Percentiles rank a stretch among this genome's conserved stretches.
phyloP scores from a whole-genome alignment of 768 basidiomycete species.

The Tremella yokohamensis region DNA sequence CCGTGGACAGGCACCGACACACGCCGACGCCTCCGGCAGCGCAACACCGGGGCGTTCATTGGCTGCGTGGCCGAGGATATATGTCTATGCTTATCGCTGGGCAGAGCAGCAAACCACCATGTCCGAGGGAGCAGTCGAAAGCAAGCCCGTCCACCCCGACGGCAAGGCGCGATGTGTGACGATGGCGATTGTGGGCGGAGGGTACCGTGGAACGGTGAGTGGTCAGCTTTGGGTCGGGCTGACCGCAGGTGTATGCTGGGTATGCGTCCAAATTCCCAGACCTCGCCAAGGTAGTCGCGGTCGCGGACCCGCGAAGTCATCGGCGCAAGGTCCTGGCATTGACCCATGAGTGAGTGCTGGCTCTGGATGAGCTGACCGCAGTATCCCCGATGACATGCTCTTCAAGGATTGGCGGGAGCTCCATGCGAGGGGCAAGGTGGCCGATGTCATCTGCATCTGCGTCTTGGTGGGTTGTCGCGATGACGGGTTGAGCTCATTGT shows the following conservation, averaged over 20 bases:
- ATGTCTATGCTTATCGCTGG: too few species aligned
- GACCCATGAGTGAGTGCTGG: constrained; percentile 50
- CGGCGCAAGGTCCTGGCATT: constrained; percentile 62
- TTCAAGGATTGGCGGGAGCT: constrained; percentile 72
- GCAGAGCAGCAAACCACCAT: too few species aligned
- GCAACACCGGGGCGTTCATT: too few species aligned
- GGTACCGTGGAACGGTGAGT: constrained; percentile 69
- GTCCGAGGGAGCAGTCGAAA: too few species aligned
- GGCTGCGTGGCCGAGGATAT: too few species aligned
- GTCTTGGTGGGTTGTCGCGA: constrained; percentile 51
- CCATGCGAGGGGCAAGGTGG: constrained; percentile 67
- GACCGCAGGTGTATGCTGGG: constrained; percentile 59
- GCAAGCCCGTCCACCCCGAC: too few species aligned
- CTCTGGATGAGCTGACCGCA: constrained; percentile 5
- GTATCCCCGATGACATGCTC: constrained; percentile 63
- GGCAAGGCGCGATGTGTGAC: constrained; percentile 50
- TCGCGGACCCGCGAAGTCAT: constrained; percentile 73
- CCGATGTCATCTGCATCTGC: constrained; percentile 76
- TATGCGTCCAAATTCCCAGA: constrained; percentile 63
- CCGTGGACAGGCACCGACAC: too few species aligned
- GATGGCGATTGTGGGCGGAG: constrained; percentile 73
- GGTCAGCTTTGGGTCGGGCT: background rate
- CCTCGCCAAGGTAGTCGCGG: constrained; percentile 74
- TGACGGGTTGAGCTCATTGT: background rate
- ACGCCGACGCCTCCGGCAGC: too few species aligned